Percentiles rank a stretch among this genome's conserved stretches.
These are phyloP conservation scores for Sporothrix mexicana DNA, from an alignment of 2,329 filamentous ascomycete genomes.

Conservation along the genomic window DNA sequence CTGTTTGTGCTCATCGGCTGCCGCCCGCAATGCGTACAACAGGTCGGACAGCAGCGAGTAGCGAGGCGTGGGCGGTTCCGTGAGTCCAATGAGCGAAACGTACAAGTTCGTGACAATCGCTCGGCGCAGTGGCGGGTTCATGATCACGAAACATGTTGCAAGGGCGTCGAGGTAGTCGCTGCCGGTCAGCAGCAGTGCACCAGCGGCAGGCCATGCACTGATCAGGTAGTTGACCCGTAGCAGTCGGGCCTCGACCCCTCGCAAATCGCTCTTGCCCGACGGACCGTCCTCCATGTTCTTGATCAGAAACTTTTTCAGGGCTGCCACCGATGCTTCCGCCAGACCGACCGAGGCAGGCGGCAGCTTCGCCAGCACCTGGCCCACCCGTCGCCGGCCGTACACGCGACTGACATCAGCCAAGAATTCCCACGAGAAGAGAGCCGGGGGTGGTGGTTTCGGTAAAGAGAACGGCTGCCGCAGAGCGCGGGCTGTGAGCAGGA, in stretches of 20 bases:
- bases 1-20: slow-evolving; percentile 67
- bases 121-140: slow-evolving; percentile 67
- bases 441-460: slow-evolving; percentile 43
- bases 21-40: slow-evolving; percentile 77
- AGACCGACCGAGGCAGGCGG: slow-evolving; percentile 58
- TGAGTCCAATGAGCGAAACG: slow-evolving; percentile 73
- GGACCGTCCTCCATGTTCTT: slow-evolving; percentile 66
- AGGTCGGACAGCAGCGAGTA: slow-evolving; percentile 80
- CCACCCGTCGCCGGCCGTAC: slow-evolving; percentile 68
- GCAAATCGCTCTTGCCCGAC: slow-evolving; percentile 55
- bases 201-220: slow-evolving; percentile 62
- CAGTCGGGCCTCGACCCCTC: slow-evolving; percentile 60
- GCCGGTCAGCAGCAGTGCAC: slow-evolving; percentile 74
- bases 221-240: slow-evolving; percentile 68
- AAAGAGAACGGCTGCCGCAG: slow-evolving; percentile 12
- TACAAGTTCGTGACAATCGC: slow-evolving; percentile 76
- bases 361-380: slow-evolving; percentile 56
- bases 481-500: slow-evolving; percentile 66
- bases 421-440: slow-evolving; percentile 68
- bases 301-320: slow-evolving; percentile 67
- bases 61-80: slow-evolving; percentile 70
- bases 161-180: slow-evolving; percentile 87
- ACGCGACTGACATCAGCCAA: slow-evolving; percentile 70
- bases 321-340: slow-evolving; percentile 62
- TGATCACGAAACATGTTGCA: slow-evolving; percentile 67